Evolutionary conservation across 306 rosid species (phyloP).

Genomic region (Medicago ruthenica): DNA sequence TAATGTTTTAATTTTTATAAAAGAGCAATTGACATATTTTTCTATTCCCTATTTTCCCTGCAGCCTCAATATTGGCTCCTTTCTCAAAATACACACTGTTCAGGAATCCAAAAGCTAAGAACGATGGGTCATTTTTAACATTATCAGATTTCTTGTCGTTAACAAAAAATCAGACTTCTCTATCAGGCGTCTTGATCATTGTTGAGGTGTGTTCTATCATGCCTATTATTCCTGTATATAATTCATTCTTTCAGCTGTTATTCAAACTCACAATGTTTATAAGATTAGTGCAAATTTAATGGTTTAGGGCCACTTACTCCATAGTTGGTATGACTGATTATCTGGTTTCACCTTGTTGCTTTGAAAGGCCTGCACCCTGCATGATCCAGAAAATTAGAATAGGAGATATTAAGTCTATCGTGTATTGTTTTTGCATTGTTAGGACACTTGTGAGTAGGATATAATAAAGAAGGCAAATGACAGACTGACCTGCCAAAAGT

Average conservation of each 20-base stretch:
- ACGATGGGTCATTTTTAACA: constrained; percentile 54
- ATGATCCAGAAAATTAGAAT: not conserved
- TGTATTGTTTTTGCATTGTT: not conserved
- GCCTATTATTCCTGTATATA: constrained; percentile 1
- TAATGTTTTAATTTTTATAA: constrained; percentile 11
- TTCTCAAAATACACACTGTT: constrained; percentile 31
- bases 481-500: constrained; percentile 1
- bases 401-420: constrained; percentile 3
- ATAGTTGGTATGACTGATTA: constrained; percentile 1
- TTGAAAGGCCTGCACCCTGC: constrained; percentile 4
- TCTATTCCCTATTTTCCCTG: constrained; percentile 41
- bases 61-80: constrained; percentile 75
- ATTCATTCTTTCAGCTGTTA: constrained; percentile 16
- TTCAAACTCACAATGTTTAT: constrained; percentile 12
- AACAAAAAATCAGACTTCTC: constrained; percentile 68
- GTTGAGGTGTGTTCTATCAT: constrained; percentile 66
- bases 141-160: constrained; percentile 78
- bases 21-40: constrained; percentile 43
- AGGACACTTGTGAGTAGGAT: not conserved
- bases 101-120: constrained; percentile 67
- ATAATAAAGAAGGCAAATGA: not conserved
- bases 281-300: constrained; percentile 14
- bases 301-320: constrained; percentile 30
- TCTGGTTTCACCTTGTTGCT: constrained; percentile 28
- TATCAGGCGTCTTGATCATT: constrained; percentile 70